A percentile compares a stretch with the other conserved stretches of the same genome.
phyloP scores from a whole-genome alignment of 345 rosid genomes.

The Chamaenerion angustifolium region DNA sequence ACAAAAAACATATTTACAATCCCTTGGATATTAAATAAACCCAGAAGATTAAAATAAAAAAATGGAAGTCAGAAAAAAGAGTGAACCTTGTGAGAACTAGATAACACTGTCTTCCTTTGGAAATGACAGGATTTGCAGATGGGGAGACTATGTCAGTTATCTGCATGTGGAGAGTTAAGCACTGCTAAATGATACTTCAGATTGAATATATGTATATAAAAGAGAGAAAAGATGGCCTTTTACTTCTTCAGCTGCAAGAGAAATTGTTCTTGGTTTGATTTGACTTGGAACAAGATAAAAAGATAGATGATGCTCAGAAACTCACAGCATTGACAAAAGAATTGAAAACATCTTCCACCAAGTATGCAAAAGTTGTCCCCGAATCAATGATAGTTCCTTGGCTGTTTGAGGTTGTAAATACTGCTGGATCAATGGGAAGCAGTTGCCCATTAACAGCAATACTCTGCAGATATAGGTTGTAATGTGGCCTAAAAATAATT shows the following conservation, averaged over 20 bases:
- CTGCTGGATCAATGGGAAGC: constrained; percentile 50
- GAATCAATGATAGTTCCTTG: constrained; percentile 91
- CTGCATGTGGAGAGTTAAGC: constrained; percentile 20
- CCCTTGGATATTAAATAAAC: background rate
- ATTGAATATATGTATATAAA: too few relatives aligned
- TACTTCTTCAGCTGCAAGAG: background rate
- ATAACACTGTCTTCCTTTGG: constrained; percentile 74
- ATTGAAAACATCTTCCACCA: constrained; percentile 71
- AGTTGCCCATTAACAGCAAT: constrained; percentile 59
- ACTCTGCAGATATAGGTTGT: constrained; percentile 75
- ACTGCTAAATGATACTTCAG: too few relatives aligned
- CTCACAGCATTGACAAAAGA: constrained; percentile 81
- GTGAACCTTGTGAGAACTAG: constrained; percentile 57
- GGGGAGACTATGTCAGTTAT: constrained; percentile 46
- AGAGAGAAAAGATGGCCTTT: background rate
- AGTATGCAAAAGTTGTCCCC: constrained; percentile 94
- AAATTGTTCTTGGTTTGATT: background rate
- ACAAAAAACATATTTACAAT: constrained; percentile 5
- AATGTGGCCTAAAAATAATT: constrained; percentile 84
- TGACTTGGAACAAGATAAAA: background rate
- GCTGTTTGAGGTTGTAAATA: constrained; percentile 49
- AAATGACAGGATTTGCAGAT: constrained; percentile 43
- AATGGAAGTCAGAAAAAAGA: constrained; percentile 9
- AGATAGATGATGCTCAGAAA: constrained; percentile 10
- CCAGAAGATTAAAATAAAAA: background rate